Conservation (phyloP, 495 filamentous ascomycete genomes). For the Echria macrotheca region DNA sequence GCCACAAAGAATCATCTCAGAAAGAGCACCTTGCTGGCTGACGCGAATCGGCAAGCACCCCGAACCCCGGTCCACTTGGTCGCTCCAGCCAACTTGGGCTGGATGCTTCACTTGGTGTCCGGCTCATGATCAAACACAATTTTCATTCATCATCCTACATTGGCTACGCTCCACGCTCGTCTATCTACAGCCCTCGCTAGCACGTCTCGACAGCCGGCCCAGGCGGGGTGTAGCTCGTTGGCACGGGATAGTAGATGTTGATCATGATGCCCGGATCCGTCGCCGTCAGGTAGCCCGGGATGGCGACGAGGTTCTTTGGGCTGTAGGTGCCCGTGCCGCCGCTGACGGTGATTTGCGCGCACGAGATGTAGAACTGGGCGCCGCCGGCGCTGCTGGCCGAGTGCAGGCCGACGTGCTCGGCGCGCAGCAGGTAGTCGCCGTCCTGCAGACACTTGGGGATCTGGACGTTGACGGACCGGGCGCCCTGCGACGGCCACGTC, state of each 20-base stretch:
- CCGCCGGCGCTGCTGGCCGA: constrained; percentile 36
- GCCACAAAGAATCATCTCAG: too few relatives aligned
- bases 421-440: constrained; percentile 55
- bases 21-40: too few relatives aligned
- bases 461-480: constrained; percentile 33
- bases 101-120: too few relatives aligned
- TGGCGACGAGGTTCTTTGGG: constrained; percentile 34
- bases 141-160: too few relatives aligned
- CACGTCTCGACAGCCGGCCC: constrained; percentile 30
- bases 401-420: constrained; percentile 54
- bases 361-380: constrained; percentile 53
- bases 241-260: constrained; percentile 45
- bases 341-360: constrained; percentile 39
- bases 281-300: constrained; percentile 39
- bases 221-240: constrained; percentile 33
- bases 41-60: too few relatives aligned
- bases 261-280: constrained; percentile 42
- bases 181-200: too few relatives aligned
- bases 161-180: too few relatives aligned
- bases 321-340: constrained; percentile 34
- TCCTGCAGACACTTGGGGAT: constrained; percentile 45
- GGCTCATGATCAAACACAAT: too few relatives aligned
- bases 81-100: too few relatives aligned
- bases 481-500: constrained; percentile 41
- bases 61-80: too few relatives aligned